Evolutionary conservation across 768 basidiomycete species (phyloP), one percentile per base, ranked within the genome.

Genomic region (Melanogaster broomeanus): DNA sequence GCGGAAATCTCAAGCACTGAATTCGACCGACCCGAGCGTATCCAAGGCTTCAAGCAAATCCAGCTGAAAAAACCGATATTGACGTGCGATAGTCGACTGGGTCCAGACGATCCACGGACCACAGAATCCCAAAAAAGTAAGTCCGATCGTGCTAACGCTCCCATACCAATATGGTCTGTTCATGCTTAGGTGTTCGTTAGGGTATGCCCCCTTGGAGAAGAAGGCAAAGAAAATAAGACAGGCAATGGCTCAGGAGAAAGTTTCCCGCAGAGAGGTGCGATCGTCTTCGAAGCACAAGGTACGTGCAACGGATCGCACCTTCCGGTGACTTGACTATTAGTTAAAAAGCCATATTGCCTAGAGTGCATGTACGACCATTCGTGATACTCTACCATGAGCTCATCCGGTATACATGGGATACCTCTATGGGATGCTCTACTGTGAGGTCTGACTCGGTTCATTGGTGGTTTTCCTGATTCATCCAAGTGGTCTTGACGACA

Each of bases 91-190:
- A n/a, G 74, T 87, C 5, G 77, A 83, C 49, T 87, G 83, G 83
- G 83, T 4, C 79, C 81, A 1, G 66, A 82, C 25, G 84, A 86
- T 56, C 78, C 79, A 0, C 27, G 60, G 16, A 84, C n/a, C n/a
- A n/a, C n/a, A n/a, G n/a, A n/a, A n/a, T 90, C 56, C 66, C 74
- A 74, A 70, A 87, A 89, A 76, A 86, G 85, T 86, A 55, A 42
- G 79, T 66, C 27, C 35, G 30, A 0, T 1, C 27, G n/a, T n/a
- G 8, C 10, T 28, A 21, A 13, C 19, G 11, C n/a, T n/a, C n/a
- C n/a, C n/a, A 12, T 55, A 19, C 40, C 25, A 24, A 3, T 10
- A n/a, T 51, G 4, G n/a, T 35, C 24, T 22, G 58, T 67, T 64
- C 28, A 30, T 58, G 28, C 44, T 62, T n/a, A n/a, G 52, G 45